Evolutionary conservation across 257 asterid genomes (phyloP), one percentile per base, ranked within the genome.

Genomic region (Solanum rostratum): DNA sequence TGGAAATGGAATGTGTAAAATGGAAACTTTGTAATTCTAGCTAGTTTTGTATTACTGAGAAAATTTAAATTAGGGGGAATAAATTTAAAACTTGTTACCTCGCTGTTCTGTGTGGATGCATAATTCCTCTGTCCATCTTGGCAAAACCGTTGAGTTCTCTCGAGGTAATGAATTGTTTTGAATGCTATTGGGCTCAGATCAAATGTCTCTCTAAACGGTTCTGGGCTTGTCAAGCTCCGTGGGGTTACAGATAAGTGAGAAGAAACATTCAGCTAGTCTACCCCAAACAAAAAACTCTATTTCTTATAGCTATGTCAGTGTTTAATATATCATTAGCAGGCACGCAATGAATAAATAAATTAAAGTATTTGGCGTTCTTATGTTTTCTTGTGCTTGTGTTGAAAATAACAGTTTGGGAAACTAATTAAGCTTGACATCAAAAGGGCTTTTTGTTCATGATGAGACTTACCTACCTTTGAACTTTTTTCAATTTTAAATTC

Each of bases 181-280:
- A 91, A 91, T 92, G 94, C 92, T 88, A 90, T 88, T 92, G 92
- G 92, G 89, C 91, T 90, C 19, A 87, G 3, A 90, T 85, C 50
- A 90, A 87, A 24, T 69, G 87, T 86, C 90, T 37, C 90, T 91
- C 92, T 83, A 86, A 88, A 91, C 88, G 85, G 89, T 90, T 86
- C 86, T 63, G 62, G 84, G 91, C 88, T 84, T 87, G 82, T 70
- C 18, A 19, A 14, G 70, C 24, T 24, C 43, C n/a, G 45, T 91
- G 92, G 88, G 74, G 93, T 85, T 92, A 88, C 85, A 89, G 92
- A 87, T 92, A 88, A 87, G 89, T 89, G 24, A 88, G 92, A 50
- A 84, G 90, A 82, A 80, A 89, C 89, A 90, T 83, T 27, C 54
- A 12, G 10, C 30, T 54, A 19, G 5, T 19, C 53, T 3, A 2